Conservation (phyloP, 805 yeast genomes). For the Tetrapisispora pingtungensis region DNA sequence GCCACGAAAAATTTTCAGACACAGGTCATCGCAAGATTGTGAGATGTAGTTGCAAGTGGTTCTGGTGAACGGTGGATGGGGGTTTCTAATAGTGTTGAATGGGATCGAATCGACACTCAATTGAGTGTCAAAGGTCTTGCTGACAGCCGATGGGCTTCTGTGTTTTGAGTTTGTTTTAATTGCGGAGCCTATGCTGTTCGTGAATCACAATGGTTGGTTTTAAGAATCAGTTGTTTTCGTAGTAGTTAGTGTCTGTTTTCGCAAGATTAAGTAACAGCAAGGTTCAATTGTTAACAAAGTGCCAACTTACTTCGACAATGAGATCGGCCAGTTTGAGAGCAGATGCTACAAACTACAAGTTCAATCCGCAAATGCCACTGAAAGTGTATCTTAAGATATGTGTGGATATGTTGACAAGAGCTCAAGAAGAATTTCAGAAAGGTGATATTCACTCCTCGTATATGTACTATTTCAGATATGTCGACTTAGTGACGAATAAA, state of each 20-base stretch:
- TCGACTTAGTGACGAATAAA: slow-evolving; percentile 35
- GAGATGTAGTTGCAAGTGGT: background rate
- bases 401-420: slow-evolving; percentile 35
- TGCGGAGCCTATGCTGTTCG: too few species aligned
- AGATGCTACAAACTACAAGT: slow-evolving; percentile 47
- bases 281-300: background rate
- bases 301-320: background rate
- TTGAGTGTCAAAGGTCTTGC: too few species aligned
- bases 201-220: too few species aligned
- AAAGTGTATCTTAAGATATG: slow-evolving; percentile 45
- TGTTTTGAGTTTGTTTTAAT: too few species aligned
- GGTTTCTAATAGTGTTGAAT: too few species aligned
- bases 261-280: background rate
- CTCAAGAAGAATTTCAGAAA: slow-evolving; percentile 32
- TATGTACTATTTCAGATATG: slow-evolving; percentile 45
- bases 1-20: background rate
- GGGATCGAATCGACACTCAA: too few species aligned
- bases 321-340: slow-evolving; percentile 17
- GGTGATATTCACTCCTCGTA: slow-evolving; percentile 42
- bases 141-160: too few species aligned
- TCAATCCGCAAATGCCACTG: slow-evolving; percentile 40
- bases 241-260: too few species aligned
- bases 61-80: too few species aligned
- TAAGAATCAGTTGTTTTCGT: too few species aligned
- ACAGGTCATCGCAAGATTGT: background rate